Base-by-base conservation (phyloP, 495 filamentous ascomycete genomes). In the Immersiella caudata region DNA sequence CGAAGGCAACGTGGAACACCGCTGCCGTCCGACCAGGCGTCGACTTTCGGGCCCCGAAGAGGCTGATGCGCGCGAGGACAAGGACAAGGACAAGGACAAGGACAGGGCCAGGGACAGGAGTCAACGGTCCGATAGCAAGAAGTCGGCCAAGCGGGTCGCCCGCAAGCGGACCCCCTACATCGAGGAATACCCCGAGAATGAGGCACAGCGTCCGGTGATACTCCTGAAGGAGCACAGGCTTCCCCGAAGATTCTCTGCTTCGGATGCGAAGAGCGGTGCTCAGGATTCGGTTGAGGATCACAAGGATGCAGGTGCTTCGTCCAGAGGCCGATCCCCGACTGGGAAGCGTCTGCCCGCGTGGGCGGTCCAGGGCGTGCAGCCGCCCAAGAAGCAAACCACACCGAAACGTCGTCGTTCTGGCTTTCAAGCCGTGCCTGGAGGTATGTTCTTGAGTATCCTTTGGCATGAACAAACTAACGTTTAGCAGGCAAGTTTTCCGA, bases 221-320 rank as follows among this genome's bases (percentile, higher is more conserved):
- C 55, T 72, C 33, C 49, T 74, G 61, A 76, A 66, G 57, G 72
- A 76, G 46, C 74, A 76, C 74, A 72, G 59, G 60, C 22, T 74
- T 52, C 61, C 65, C 6, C 68, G 74, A 14, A 65, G 71, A 25
- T 55, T 59, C 12, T 74, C 74, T 11, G 55, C 68, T 12, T 66
- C 70, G 3, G 70, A 72, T 33, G 27, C 71, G 55, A 71, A 68
- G 50, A 66, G 20, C 2, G n/a, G 24, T 64, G 63, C 52, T 49
- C 63, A 26, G 36, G 62, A 62, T n/a, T 63, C 60, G 25, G 56
- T 59, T n/a, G 64, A 69, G 64, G 49, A 69, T 26, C 49, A 33
- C 5, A 68, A 63, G 27, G 50, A 27, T 35, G 65, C 63, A 6
- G 52, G 40, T 1, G 61, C 67, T 22, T 51, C 50, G 24, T 66